Percentiles rank a stretch among this genome's conserved stretches.
Conservation (phyloP, 2,329 filamentous ascomycete species). For the Talaromyces sp. region DNA sequence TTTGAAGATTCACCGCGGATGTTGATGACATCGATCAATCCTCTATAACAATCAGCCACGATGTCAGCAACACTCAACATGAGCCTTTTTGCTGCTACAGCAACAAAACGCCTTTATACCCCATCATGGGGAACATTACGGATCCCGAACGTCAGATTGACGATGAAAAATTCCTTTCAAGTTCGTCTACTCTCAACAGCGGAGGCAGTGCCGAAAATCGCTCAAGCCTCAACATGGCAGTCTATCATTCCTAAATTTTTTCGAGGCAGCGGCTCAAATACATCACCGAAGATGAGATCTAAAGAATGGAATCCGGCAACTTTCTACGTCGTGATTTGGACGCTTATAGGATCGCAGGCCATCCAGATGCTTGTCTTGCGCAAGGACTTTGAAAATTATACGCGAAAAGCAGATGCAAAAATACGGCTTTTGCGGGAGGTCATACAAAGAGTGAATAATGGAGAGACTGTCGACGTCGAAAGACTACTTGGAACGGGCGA, state of each 20-base stretch:
- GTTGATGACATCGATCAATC: not conserved
- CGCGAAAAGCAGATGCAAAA: conserved; percentile 72
- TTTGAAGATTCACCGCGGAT: not conserved
- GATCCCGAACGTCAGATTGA: not conserved
- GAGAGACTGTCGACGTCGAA: conserved; percentile 75
- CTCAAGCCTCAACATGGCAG: conserved; percentile 64
- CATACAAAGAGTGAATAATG: conserved; percentile 46
- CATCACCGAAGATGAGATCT: conserved; percentile 55
- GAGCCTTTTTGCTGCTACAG: not conserved
- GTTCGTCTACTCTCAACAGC: conserved; percentile 26
- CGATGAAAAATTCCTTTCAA: conserved; percentile 19
- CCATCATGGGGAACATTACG: not conserved
- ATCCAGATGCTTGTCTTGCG: conserved; percentile 85
- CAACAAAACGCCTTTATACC: not conserved
- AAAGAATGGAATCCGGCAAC: conserved; percentile 77
- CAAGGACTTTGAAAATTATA: conserved; percentile 69
- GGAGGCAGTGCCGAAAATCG: conserved; percentile 47
- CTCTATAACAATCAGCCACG: not conserved
- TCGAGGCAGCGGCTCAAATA: conserved; percentile 38
- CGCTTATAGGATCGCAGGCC: conserved; percentile 90
- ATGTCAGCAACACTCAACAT: not conserved
- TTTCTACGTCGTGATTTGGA: conserved; percentile 76
- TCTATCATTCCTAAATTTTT: conserved; percentile 62
- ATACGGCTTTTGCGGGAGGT: conserved; percentile 71
- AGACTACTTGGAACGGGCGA: conserved; percentile 76